Conservation (phyloP, 116 monocot genomes). For the Posidonia oceanica region DNA sequence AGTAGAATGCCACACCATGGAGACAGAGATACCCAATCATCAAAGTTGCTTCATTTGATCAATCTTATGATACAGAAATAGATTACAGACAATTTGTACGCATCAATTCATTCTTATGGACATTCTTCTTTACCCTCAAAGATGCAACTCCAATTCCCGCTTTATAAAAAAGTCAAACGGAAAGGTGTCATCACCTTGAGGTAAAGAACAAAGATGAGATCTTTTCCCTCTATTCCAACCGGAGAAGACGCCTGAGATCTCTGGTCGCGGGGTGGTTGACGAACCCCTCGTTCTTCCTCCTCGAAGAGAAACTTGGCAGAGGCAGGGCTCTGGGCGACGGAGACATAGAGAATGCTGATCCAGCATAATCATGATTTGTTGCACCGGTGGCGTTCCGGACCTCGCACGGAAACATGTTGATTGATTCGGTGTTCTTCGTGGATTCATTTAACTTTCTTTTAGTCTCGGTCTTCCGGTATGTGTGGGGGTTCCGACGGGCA, state of each 20-base stretch:
- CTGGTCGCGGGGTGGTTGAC: background rate
- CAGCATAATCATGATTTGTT: background rate
- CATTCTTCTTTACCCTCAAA: background rate
- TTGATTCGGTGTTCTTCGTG: too few species aligned
- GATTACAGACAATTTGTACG: too few species aligned
- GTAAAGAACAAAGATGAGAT: too few species aligned
- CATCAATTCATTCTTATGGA: background rate
- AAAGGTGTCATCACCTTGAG: background rate
- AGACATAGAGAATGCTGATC: constrained; percentile 2
- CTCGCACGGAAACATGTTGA: too few species aligned
- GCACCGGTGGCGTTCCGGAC: too few species aligned
- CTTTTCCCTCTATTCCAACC: background rate
- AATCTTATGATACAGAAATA: too few species aligned
- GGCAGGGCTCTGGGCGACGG: constrained; percentile 5
- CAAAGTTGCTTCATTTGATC: too few species aligned
- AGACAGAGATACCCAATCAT: too few species aligned
- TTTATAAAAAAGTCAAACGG: background rate
- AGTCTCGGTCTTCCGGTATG: too few species aligned
- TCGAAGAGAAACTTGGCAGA: background rate
- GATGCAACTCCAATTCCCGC: background rate
- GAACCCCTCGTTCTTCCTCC: background rate
- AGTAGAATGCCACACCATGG: background rate
- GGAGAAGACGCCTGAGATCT: constrained; percentile 1
- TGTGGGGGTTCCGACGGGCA: too few species aligned
- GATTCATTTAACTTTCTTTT: too few species aligned